Evolutionary conservation across 768 basidiomycete genomes (phyloP).

Genomic region (Mrakia gelida): DNA sequence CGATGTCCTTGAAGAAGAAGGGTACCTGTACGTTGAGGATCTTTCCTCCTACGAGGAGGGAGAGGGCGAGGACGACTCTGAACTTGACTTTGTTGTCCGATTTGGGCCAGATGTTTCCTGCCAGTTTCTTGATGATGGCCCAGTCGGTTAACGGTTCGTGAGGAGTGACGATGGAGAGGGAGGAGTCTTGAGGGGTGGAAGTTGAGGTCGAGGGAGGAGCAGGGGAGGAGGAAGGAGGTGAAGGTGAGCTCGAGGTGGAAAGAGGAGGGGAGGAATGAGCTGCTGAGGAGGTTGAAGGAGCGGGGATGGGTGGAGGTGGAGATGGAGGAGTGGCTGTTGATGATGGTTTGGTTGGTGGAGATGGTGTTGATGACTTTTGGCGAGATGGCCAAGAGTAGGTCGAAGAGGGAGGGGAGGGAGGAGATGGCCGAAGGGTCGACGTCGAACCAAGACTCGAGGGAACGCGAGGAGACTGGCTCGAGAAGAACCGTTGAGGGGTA

Average conservation of each 20-base stretch:
- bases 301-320: too few species aligned
- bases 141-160: slow-evolving; percentile 55
- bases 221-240: not conserved
- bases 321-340: not conserved
- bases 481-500: not conserved
- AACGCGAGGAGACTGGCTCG: not conserved
- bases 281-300: not conserved
- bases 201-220: not conserved
- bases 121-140: slow-evolving; percentile 74
- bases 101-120: slow-evolving; percentile 85
- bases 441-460: not conserved
- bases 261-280: not conserved
- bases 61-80: slow-evolving; percentile 77
- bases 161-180: not conserved
- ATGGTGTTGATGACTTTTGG: not conserved
- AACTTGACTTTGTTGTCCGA: slow-evolving; percentile 68
- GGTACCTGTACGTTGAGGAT: slow-evolving; percentile 98
- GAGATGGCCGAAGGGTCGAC: slow-evolving; percentile 7
- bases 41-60: slow-evolving; percentile 76
- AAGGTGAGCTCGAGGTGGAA: not conserved
- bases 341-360: not conserved
- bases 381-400: not conserved
- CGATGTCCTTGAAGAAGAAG: slow-evolving; percentile 82
- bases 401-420: not conserved
- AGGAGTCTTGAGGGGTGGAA: not conserved